phyloP scores from a whole-genome alignment of 306 rosid species.

The Albizia julibrissin region DNA sequence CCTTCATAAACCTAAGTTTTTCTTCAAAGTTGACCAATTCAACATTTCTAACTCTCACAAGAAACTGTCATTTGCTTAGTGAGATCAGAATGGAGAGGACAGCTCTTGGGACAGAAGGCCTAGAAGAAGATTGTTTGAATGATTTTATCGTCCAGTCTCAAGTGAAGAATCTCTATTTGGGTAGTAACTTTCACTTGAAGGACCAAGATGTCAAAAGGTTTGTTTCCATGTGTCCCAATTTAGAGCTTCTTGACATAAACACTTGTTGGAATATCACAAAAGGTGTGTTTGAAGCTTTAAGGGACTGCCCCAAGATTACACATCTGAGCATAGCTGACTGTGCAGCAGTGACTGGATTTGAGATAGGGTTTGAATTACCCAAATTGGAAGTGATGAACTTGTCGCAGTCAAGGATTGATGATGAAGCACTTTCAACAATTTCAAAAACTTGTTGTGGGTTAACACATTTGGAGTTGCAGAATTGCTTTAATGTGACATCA shows the following conservation, averaged over 20 bases:
- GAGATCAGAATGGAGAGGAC: slow-evolving; percentile 54
- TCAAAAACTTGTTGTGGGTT: slow-evolving; percentile 57
- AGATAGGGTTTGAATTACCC: slow-evolving; percentile 48
- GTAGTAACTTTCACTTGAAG: slow-evolving; percentile 27
- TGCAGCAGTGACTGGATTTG: slow-evolving; percentile 30
- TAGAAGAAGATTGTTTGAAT: background rate
- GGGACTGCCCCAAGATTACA: slow-evolving; percentile 49
- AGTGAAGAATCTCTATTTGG: slow-evolving; percentile 51
- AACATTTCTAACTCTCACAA: slow-evolving; percentile 48
- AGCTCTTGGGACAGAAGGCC: slow-evolving; percentile 21
- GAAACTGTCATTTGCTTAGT: slow-evolving; percentile 48
- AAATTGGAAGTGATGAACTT: slow-evolving; percentile 50
- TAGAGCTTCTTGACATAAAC: slow-evolving; percentile 55
- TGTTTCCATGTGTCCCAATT: slow-evolving; percentile 51
- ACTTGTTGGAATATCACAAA: slow-evolving; percentile 41
- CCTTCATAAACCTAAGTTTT: slow-evolving; percentile 46
- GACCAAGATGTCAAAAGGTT: slow-evolving; percentile 27
- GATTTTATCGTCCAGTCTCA: slow-evolving; percentile 33
- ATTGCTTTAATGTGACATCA: slow-evolving; percentile 52
- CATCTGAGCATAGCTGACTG: slow-evolving; percentile 41
- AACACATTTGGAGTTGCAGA: slow-evolving; percentile 41
- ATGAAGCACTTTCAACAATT: slow-evolving; percentile 51
- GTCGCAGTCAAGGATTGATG: slow-evolving; percentile 45
- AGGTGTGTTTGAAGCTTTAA: slow-evolving; percentile 44
- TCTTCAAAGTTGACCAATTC: slow-evolving; percentile 42